phyloP scores from a whole-genome alignment of 148 eudicot genomes.

The Polygonum aviculare region DNA sequence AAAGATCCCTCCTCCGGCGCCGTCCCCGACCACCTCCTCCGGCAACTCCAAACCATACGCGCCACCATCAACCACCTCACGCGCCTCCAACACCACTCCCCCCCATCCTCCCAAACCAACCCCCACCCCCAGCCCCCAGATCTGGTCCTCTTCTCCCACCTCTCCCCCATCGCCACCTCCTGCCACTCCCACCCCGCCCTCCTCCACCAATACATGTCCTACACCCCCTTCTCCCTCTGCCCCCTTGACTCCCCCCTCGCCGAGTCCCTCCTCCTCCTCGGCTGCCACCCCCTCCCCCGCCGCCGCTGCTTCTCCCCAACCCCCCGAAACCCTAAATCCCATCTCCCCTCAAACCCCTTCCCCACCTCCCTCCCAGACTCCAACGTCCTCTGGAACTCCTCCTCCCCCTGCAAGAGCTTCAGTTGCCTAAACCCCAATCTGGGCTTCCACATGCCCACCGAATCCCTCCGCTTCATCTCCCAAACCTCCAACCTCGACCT shows the following conservation, averaged over 20 bases:
- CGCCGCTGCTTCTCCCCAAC: conserved; percentile 56
- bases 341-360: conserved; percentile 29
- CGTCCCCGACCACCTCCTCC: conserved; percentile 72
- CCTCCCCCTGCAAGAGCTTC: conserved; percentile 47
- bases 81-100: conserved; percentile 32
- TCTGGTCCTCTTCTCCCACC: conserved; percentile 48
- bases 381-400: conserved; percentile 27
- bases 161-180: conserved; percentile 60
- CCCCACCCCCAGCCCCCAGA: conserved; percentile 47
- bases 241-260: conserved; percentile 39
- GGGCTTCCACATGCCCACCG: conserved; percentile 45
- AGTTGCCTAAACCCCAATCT: conserved; percentile 41
- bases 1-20: background rate
- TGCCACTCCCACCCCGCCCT: conserved; percentile 51
- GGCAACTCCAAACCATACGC: conserved; percentile 73
- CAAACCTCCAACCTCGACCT: conserved; percentile 64
- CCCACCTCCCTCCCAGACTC: conserved; percentile 34
- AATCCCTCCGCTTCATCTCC: conserved; percentile 25
- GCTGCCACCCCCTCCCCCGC: conserved; percentile 88
- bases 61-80: conserved; percentile 93
- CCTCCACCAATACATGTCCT: conserved; percentile 65
- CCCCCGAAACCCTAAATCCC: conserved; percentile 15
- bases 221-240: conserved; percentile 50
- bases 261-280: conserved; percentile 63
- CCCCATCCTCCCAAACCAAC: conserved; percentile 14